Conservation (phyloP, 2,329 filamentous ascomycete genomes). For the Paraphaeosphaeria minitans region DNA sequence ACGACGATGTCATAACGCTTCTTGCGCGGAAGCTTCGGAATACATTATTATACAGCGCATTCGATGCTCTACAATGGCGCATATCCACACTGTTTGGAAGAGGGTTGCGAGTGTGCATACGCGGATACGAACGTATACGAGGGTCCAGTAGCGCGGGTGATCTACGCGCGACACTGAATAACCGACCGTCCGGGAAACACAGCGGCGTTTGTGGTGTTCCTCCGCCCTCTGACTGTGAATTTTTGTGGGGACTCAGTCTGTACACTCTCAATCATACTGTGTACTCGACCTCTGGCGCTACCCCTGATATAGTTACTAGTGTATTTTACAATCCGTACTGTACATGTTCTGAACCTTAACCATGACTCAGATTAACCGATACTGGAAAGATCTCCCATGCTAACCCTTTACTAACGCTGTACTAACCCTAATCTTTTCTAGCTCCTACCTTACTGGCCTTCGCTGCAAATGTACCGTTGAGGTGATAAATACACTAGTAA, state of each 20-base stretch:
- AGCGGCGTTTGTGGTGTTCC: neutral
- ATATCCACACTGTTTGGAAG: neutral
- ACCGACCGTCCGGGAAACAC: neutral
- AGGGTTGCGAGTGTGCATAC: neutral
- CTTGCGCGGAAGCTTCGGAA: conserved; percentile 1
- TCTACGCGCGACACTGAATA: neutral
- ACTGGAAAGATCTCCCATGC: too few relatives aligned
- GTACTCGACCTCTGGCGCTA: too few relatives aligned
- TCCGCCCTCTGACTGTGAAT: neutral
- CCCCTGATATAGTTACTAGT: too few relatives aligned
- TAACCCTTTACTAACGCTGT: too few relatives aligned
- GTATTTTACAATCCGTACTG: too few relatives aligned
- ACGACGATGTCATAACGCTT: neutral
- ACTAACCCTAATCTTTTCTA: too few relatives aligned
- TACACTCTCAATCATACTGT: too few relatives aligned
- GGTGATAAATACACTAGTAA: too few relatives aligned
- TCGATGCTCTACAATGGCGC: neutral
- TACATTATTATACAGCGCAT: neutral
- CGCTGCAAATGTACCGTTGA: too few relatives aligned
- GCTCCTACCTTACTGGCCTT: too few relatives aligned
- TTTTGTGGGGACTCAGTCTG: neutral
- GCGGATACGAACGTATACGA: neutral
- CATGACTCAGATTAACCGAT: too few relatives aligned
- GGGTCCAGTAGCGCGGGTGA: neutral
- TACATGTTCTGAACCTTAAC: too few relatives aligned